Base-by-base conservation (phyloP, 176 grass and related monocot species). In the Aegilops tauschii region DNA sequence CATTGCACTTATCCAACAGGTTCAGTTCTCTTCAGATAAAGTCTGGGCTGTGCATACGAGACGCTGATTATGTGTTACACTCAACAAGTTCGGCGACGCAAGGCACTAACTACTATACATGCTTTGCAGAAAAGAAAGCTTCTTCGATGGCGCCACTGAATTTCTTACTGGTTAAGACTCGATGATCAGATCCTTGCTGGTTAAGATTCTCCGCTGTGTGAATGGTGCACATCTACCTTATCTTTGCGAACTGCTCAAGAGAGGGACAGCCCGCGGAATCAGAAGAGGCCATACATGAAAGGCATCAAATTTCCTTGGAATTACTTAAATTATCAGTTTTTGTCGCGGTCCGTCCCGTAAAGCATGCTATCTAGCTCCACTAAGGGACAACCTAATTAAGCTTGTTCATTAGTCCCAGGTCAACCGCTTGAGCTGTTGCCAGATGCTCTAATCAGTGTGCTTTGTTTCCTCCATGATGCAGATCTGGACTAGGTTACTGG, bases 381-480 rank as follows among this genome's bases (percentile, higher is more conserved):
- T 85, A 67, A 27, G 44, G 9, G 63, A 80, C 76, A 56, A 1
- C 5, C 14, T 37, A 32, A 32, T 32, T 32, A 44, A 73, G 42
- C 76, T 45, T 76, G 61, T 76, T 87, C 34, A 25, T 87, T 69
- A 77, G 11, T 82, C 59, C 11, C 13, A 68, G 42, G 71, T 87
- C 79, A 82, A 68, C 86, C 2, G 0, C 16, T 32, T 61, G 34
- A 66, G 45, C 4, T n/a, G 31, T 76, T 49, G 31, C 36, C 27
- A 67, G 79, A 76, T 82, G 69, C 40, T 67, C 25, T 65, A 65
- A 56, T 65, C 40, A 30, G 17, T 66, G 71, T 82, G 8, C 47
- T 54, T 4, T 56, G 32, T 67, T 32, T 17, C 58, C 13, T 77
- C 27, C 8, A 52, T 56, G 62, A 67, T 78, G 62, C 75, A 70